Conservation (phyloP, 1,284 basidiomycete genomes). For the Gastroboletus turbinatus region DNA sequence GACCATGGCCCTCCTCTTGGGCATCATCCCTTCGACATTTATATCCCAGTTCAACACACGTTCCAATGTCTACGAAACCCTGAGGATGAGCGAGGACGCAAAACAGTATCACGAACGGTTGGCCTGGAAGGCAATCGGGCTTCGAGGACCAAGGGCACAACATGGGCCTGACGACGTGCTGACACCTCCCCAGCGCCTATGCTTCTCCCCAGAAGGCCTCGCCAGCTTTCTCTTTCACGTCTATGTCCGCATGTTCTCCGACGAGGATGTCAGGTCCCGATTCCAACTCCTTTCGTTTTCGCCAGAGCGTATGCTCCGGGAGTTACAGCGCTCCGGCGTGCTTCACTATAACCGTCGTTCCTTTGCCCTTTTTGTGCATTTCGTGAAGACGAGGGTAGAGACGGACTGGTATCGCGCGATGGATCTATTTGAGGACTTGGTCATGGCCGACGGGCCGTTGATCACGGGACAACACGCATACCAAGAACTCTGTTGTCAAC, state of each 20-base stretch:
- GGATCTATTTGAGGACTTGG: slow-evolving; percentile 27
- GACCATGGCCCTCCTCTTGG: slow-evolving; percentile 42
- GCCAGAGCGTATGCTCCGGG: background rate
- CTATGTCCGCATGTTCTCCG: slow-evolving; percentile 46
- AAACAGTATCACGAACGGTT: slow-evolving; percentile 43
- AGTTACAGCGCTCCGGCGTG: background rate
- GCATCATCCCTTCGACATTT: slow-evolving; percentile 41
- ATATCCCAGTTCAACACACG: slow-evolving; percentile 41
- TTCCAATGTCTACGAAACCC: slow-evolving; percentile 44
- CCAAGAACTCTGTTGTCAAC: slow-evolving; percentile 43
- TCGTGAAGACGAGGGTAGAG: slow-evolving; percentile 35
- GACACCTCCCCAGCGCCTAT: slow-evolving; percentile 17
- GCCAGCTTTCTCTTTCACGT: slow-evolving; percentile 43
- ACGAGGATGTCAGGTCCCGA: slow-evolving; percentile 11
- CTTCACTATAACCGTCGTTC: slow-evolving; percentile 45
- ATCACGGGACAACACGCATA: slow-evolving; percentile 35
- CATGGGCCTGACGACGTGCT: background rate
- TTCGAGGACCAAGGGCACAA: background rate
- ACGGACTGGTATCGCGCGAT: slow-evolving; percentile 38
- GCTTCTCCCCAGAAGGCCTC: slow-evolving; percentile 34
- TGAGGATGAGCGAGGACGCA: slow-evolving; percentile 1
- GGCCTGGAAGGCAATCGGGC: slow-evolving; percentile 41
- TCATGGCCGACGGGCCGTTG: slow-evolving; percentile 31
- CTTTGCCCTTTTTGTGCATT: slow-evolving; percentile 42
- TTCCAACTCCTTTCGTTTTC: slow-evolving; percentile 1